A percentile compares a stretch with the other conserved stretches of the same genome.
These are phyloP conservation scores for Eremomyces bilateralis DNA, from an alignment of 495 filamentous ascomycete species.

Conservation along the genomic window DNA sequence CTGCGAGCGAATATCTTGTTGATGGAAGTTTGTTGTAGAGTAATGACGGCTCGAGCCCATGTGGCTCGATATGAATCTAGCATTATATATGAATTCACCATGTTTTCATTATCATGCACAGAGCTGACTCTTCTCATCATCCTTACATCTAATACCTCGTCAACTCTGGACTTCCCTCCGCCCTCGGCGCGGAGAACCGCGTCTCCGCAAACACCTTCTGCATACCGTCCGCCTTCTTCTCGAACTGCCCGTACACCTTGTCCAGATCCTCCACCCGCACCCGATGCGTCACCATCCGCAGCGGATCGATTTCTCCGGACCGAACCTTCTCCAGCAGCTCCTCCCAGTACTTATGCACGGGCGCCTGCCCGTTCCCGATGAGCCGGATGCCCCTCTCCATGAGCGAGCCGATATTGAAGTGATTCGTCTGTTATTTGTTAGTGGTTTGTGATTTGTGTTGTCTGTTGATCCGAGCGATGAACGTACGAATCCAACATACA, in stretches of 20 bases:
- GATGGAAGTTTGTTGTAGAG: too few relatives aligned
- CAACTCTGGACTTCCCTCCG: conserved; percentile 16
- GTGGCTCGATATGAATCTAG: too few relatives aligned
- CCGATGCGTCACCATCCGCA: conserved; percentile 62
- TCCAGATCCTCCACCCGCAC: conserved; percentile 54
- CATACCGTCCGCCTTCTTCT: conserved; percentile 21
- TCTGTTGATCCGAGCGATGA: conserved; percentile 2
- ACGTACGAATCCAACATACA: conserved; percentile 65
- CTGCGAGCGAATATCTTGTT: too few relatives aligned
- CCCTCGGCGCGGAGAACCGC: conserved; percentile 16
- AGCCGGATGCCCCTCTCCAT: conserved; percentile 76
- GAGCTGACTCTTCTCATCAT: too few relatives aligned
- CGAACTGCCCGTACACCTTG: conserved; percentile 23
- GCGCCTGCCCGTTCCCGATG: conserved; percentile 68
- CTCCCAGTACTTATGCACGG: conserved; percentile 69
- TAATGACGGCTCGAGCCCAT: too few relatives aligned
- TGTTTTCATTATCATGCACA: too few relatives aligned
- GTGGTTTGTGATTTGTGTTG: too few relatives aligned
- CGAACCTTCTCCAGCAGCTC: conserved; percentile 48
- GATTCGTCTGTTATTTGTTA: too few relatives aligned
- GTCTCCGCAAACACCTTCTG: conserved; percentile 25
- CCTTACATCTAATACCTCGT: conserved; percentile 18
- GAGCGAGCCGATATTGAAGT: conserved; percentile 64
- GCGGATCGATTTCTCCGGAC: conserved; percentile 47
- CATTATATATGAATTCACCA: too few relatives aligned